These are phyloP conservation scores for Monosporascus sp. DNA, from an alignment of 2,329 filamentous ascomycete species.

Conservation along the genomic window DNA sequence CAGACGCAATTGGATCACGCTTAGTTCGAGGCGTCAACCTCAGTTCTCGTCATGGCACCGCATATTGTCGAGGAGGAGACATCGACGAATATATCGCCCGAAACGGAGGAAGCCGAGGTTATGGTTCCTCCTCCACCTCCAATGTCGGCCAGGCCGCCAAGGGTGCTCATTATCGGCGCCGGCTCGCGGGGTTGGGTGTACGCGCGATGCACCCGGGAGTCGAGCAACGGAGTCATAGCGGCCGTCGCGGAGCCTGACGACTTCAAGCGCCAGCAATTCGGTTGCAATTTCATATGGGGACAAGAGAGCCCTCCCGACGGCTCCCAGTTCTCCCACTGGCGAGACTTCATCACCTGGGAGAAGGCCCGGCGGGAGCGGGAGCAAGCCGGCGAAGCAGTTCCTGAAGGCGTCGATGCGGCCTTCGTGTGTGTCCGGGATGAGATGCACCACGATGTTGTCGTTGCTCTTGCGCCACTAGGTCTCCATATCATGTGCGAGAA, in stretches of 20 bases:
- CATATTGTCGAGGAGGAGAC: slow-evolving; percentile 19
- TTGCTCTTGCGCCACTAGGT: slow-evolving; percentile 62
- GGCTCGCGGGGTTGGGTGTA: slow-evolving; percentile 75
- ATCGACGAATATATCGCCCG: slow-evolving; percentile 1
- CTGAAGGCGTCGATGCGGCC: slow-evolving; percentile 54
- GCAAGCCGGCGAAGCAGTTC: slow-evolving; percentile 42
- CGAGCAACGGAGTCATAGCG: slow-evolving; percentile 62
- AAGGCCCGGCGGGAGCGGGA: slow-evolving; percentile 50
- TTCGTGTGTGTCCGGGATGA: slow-evolving; percentile 75
- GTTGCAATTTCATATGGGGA: slow-evolving; percentile 69
- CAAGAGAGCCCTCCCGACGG: slow-evolving; percentile 44
- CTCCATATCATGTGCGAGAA: slow-evolving; percentile 95
- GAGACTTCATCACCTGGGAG: slow-evolving; percentile 72
- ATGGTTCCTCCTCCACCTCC: slow-evolving; percentile 35
- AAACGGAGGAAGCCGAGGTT: slow-evolving; percentile 19
- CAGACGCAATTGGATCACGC: too few relatives aligned
- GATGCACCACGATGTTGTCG: slow-evolving; percentile 76
- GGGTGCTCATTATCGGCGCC: slow-evolving; percentile 76
- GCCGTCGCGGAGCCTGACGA: slow-evolving; percentile 77
- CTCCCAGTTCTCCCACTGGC: slow-evolving; percentile 70
- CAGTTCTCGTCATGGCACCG: slow-evolving; percentile 18
- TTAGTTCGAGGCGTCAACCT: too few relatives aligned
- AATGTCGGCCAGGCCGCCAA: slow-evolving; percentile 48
- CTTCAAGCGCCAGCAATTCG: slow-evolving; percentile 71
- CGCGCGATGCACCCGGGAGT: slow-evolving; percentile 59